Conservation (phyloP, 1,139 yeast species). For the Pichia kudriavzevii region DNA sequence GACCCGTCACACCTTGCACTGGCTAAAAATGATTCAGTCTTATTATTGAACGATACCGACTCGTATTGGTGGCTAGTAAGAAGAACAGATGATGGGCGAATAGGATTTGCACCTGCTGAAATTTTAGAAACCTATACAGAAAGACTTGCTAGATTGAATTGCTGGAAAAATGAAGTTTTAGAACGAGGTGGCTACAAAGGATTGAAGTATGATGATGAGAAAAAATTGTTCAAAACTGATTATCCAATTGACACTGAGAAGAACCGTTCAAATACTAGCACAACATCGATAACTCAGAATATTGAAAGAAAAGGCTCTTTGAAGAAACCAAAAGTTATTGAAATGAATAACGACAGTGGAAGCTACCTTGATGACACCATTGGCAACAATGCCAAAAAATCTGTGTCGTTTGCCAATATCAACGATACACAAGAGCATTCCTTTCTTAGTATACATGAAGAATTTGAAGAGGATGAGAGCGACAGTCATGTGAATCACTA, state of each 20-base stretch:
- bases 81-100: constrained; percentile 48
- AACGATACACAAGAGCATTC: constrained; percentile 11
- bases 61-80: constrained; percentile 95
- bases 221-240: constrained; percentile 15
- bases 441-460: constrained; percentile 2
- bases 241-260: constrained; percentile 8
- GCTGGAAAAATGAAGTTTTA: constrained; percentile 82
- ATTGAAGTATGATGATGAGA: constrained; percentile 21
- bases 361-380: too few species aligned
- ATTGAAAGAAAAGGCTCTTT: constrained; percentile 26
- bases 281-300: constrained; percentile 10
- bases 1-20: constrained; percentile 90
- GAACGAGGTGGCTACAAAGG: constrained; percentile 34
- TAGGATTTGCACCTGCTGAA: constrained; percentile 97
- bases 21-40: constrained; percentile 73
- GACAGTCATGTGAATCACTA: not conserved
- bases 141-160: constrained; percentile 82
- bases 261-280: constrained; percentile 4
- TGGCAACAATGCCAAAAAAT: constrained; percentile 18
- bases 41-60: constrained; percentile 78
- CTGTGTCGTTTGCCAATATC: constrained; percentile 26
- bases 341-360: too few species aligned
- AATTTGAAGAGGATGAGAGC: not conserved
- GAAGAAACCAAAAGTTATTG: constrained; percentile 23
- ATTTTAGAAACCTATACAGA: constrained; percentile 88